A percentile compares a stretch with the other conserved stretches of the same genome.
Evolutionary conservation across 257 asterid species (phyloP).

Genomic region (Cynanchum wilfordii): DNA sequence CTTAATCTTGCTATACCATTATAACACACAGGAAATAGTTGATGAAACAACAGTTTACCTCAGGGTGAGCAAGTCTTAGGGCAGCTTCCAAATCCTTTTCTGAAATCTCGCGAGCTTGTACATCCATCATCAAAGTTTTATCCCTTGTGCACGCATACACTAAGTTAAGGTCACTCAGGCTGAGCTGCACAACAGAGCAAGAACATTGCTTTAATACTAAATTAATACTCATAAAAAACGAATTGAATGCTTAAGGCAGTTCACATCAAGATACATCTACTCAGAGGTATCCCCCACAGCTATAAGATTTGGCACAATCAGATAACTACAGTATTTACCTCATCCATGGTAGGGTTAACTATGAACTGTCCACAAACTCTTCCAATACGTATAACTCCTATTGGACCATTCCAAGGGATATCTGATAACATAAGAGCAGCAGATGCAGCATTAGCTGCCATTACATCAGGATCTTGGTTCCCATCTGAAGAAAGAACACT

Average conservation of each 20-base stretch:
- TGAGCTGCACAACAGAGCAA: constrained; percentile 60
- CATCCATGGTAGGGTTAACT: constrained; percentile 92
- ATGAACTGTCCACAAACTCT: constrained; percentile 73
- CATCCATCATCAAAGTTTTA: constrained; percentile 97
- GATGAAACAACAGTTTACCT: constrained; percentile 43
- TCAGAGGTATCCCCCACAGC: neutral
- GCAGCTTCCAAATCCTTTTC: constrained; percentile 91
- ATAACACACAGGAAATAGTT: neutral
- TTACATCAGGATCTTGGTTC: constrained; percentile 90
- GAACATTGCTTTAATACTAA: neutral
- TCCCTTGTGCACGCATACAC: constrained; percentile 97
- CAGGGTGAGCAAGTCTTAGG: constrained; percentile 88
- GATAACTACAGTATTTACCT: constrained; percentile 40
- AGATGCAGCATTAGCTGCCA: constrained; percentile 97
- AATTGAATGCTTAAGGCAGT: neutral
- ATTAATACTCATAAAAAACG: neutral
- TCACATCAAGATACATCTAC: neutral
- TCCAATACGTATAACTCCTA: constrained; percentile 89
- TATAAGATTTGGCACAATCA: neutral
- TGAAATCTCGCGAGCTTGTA: constrained; percentile 83
- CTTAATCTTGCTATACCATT: constrained; percentile 4
- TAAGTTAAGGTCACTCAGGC: constrained; percentile 84
- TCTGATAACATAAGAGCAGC: constrained; percentile 96
- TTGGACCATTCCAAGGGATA: constrained; percentile 99
- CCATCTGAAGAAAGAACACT: constrained; percentile 94